Evolutionary conservation across 371 early-diverging fungal genomes (phyloP).

Genomic region (Mortierella sp.): DNA sequence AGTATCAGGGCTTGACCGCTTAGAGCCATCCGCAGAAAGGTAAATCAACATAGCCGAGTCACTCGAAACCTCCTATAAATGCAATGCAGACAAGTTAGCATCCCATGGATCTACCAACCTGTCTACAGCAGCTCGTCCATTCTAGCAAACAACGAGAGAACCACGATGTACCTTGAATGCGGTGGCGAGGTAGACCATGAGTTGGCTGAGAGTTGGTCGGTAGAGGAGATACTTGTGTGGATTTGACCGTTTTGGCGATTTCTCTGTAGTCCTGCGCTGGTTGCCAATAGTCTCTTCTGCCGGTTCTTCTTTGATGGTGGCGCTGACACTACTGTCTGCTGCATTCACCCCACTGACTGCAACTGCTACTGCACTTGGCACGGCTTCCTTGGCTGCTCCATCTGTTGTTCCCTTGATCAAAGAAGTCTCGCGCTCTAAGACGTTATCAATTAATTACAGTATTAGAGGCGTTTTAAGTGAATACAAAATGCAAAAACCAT

Average conservation of each 20-base stretch:
- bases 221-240: conserved; percentile 96
- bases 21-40: conserved; percentile 90
- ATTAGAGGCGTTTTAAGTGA: not conserved
- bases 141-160: not conserved
- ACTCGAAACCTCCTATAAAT: conserved; percentile 80
- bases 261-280: conserved; percentile 35
- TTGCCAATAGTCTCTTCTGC: conserved; percentile 20
- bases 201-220: conserved; percentile 88
- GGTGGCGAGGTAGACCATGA: conserved; percentile 90
- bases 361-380: conserved; percentile 38
- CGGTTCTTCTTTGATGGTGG: conserved; percentile 39
- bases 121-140: not conserved
- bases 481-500: not conserved
- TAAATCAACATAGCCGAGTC: conserved; percentile 89
- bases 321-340: conserved; percentile 14
- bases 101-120: not conserved
- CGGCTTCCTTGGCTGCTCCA: conserved; percentile 20
- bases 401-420: conserved; percentile 23
- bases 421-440: conserved; percentile 25
- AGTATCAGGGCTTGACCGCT: conserved; percentile 55
- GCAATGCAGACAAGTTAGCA: not conserved
- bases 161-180: conserved; percentile 79
- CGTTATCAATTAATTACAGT: not conserved
- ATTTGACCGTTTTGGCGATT: conserved; percentile 68
- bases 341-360: conserved; percentile 29